Evolutionary conservation across 2,329 filamentous ascomycete species (phyloP), one percentile per base, ranked within the genome.

Genomic region (Diaporthe longicolla): DNA sequence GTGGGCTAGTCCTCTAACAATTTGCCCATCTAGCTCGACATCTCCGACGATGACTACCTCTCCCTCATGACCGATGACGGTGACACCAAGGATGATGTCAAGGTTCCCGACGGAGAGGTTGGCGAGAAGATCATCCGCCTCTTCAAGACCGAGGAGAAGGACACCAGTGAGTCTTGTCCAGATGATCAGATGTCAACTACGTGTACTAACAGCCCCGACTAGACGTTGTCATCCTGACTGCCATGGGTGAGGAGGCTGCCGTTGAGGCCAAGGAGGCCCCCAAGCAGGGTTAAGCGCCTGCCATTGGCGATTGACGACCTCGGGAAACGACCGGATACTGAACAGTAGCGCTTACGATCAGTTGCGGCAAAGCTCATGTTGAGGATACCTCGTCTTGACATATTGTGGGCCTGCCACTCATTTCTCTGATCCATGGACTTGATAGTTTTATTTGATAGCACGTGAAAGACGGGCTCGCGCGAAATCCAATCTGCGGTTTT

Each of bases 241-340:
- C 97, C 84, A 99, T 99, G 97, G 94, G 94, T 83, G 96, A 99
- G 89, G 94, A 98, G 90, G 87, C 90, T 81, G 93, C 93, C 82
- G 93, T 98, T 84, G 95, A 98, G 84, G 93, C 92, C 87, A 98
- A 98, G 92, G 95, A 98, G 88, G 94, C 94, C 85, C 92, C 94
- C 85, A 81, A 81, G 76, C 81, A 83, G 78, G 71, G 59, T 71
- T 82, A 81, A 80, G 78, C 29, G 57, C 54, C 48, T 7, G 32
- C 63, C 26, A 55, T 10, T 35, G 63, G 59, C 72, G 54, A 57
- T 35, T 43, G 66, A 61, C 45, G 70, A 45, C 35, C 37, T 43
- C 40, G 68, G 68, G 55, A 68, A 70, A 72, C 50, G 68, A 72
- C 74, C 68, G 63, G 70, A 70, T 54, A 70, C 66, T 74, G 72